Percentiles rank a stretch among this genome's conserved stretches.
phyloP scores from a whole-genome alignment of 768 basidiomycete genomes.

The Suillus subaureus region DNA sequence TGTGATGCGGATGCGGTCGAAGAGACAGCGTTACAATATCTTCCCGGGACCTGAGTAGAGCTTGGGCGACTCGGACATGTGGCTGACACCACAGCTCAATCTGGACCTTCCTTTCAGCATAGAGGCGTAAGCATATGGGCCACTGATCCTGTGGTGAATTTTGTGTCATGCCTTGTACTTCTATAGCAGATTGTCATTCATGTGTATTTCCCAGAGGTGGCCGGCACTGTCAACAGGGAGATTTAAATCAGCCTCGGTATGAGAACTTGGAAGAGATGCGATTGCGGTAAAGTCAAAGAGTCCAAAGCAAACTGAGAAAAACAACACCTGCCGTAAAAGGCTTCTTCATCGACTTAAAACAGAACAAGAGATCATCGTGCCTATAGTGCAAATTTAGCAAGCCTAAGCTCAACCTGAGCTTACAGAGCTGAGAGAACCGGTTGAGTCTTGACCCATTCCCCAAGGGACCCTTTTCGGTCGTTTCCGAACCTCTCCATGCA shows the following conservation, averaged over 20 bases:
- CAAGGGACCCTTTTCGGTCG: too few species aligned
- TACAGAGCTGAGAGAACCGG: too few species aligned
- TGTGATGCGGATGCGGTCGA: background rate
- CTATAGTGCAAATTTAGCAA: background rate
- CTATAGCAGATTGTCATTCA: background rate
- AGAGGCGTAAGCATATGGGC: background rate
- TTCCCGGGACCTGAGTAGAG: background rate
- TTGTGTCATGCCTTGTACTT: background rate
- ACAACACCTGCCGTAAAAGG: background rate
- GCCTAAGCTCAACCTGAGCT: background rate
- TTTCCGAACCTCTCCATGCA: too few species aligned
- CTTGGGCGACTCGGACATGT: background rate
- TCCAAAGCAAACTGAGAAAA: background rate
- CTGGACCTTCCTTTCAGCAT: constrained; percentile 4
- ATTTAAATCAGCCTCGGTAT: background rate
- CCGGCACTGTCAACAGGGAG: background rate
- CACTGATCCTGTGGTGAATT: background rate
- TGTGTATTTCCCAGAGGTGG: background rate
- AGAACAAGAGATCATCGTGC: background rate
- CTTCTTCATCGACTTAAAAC: too few species aligned
- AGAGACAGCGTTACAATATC: background rate
- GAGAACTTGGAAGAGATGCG: background rate
- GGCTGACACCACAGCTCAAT: background rate
- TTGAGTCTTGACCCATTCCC: too few species aligned
- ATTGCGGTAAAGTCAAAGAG: background rate